Evolutionary conservation across 2,329 filamentous ascomycete species (phyloP), one percentile per base, ranked within the genome.

Genomic region (Rugonectria rugulosa): DNA sequence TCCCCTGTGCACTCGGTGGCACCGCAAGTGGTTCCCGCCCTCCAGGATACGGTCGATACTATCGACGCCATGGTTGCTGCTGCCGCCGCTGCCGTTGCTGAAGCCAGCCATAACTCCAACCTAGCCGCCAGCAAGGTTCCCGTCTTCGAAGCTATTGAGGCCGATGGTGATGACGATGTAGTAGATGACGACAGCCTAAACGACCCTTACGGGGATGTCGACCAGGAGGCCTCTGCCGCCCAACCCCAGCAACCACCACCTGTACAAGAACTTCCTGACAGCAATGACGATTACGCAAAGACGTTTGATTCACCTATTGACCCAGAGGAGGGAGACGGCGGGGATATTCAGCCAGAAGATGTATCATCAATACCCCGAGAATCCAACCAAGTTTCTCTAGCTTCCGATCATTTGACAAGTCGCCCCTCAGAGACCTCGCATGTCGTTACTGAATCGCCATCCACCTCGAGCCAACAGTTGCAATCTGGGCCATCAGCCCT

Each of bases 21-120:
- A 21, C 72, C 80, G 40, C 70, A 78, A 50, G 73, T 79, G 56
- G 77, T 83, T 48, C 80, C 81, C 26, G 72, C 74, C 21, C 79
- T 84, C 53, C 81, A 84, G 67, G 74, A 81, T 57, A 81, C 79
- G 50, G 81, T 80, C 63, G 80, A 83, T 60, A 76, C 73, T 57
- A 73, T 81, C 57, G 77, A 78, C 73, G 75, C 74, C 67, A 81
- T 79, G 74, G 73, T 75, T 55, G 73, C 71, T 55, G 74, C 70
- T 31, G 73, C 68, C 42, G 60, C 67, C 36, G 66, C 65, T 20
- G 65, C 65, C 19, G n/a, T n/a, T n/a, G n/a, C n/a, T n/a, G n/a
- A n/a, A n/a, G 67, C 65, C 14, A 66, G 59, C 51, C 51, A 59
- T 57, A 60, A 66, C 52, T 59, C 67, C 63, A 70, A 72, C 51